Conservation (phyloP, 306 rosid genomes). For the Dryas alaskensis region DNA sequence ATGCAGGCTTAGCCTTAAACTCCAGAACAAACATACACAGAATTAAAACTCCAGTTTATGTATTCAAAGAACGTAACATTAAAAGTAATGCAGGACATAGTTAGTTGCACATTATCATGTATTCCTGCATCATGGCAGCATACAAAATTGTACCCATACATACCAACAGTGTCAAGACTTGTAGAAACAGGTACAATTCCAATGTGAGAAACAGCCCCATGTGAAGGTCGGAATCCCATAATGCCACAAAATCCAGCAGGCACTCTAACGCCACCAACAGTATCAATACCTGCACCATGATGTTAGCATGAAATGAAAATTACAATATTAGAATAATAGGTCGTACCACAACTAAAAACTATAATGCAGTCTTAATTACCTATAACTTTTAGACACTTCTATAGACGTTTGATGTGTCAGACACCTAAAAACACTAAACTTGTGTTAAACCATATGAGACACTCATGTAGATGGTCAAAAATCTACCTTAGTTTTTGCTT, state of each 20-base stretch:
- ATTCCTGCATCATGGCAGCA: slow-evolving; percentile 4
- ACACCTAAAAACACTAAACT: no score
- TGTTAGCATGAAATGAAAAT: slow-evolving; percentile 23
- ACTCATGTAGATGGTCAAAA: background rate
- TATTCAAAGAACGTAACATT: background rate
- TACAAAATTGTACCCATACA: slow-evolving; percentile 22
- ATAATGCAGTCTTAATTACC: background rate
- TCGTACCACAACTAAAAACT: background rate
- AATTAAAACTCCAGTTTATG: background rate
- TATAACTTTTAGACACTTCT: background rate
- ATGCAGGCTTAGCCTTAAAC: background rate
- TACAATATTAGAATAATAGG: background rate
- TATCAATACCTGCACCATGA: slow-evolving; percentile 67
- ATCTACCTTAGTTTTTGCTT: background rate
- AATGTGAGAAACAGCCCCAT: slow-evolving; percentile 76
- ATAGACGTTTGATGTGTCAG: background rate
- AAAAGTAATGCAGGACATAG: background rate
- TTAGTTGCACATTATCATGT: slow-evolving; percentile 5
- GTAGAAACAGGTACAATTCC: slow-evolving; percentile 72
- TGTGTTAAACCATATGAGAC: no score
- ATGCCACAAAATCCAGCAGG: slow-evolving; percentile 94
- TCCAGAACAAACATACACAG: background rate
- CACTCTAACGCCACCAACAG: slow-evolving; percentile 89
- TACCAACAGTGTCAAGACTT: slow-evolving; percentile 92
- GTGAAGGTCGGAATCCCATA: slow-evolving; percentile 91